These are phyloP conservation scores for Auricularia cornea DNA, from an alignment of 768 basidiomycete species.

Conservation along the genomic window DNA sequence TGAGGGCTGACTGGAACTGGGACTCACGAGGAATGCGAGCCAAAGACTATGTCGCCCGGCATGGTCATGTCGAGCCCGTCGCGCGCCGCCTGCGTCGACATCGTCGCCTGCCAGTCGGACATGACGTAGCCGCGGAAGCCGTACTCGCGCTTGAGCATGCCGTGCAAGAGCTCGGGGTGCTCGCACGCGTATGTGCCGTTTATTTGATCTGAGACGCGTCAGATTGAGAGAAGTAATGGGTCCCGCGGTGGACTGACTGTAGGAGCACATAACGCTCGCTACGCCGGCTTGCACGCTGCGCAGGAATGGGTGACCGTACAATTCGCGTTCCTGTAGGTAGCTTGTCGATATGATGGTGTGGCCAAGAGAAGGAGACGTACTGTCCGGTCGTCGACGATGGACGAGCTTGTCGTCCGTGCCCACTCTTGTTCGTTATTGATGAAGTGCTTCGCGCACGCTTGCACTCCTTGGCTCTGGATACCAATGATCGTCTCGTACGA, in stretches of 20 bases:
- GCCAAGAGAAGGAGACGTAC: constrained; percentile 30
- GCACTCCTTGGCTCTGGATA: constrained; percentile 69
- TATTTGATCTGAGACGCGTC: background rate
- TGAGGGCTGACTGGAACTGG: background rate
- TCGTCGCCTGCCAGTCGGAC: constrained; percentile 66
- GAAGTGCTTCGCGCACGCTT: constrained; percentile 79
- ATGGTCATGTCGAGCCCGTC: constrained; percentile 44
- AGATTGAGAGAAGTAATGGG: background rate
- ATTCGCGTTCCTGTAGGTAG: constrained; percentile 40
- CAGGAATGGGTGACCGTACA: constrained; percentile 64
- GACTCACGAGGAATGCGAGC: constrained; percentile 35
- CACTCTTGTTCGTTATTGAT: constrained; percentile 33
- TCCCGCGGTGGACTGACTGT: constrained; percentile 33
- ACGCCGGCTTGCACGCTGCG: constrained; percentile 68
- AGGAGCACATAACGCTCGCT: constrained; percentile 67
- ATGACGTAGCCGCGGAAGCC: constrained; percentile 62
- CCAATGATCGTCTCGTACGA: constrained; percentile 74
- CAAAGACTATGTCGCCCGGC: constrained; percentile 28
- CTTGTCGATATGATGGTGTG: constrained; percentile 51
- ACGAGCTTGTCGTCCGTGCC: constrained; percentile 23
- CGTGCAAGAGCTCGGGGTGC: constrained; percentile 60
- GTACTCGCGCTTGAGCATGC: constrained; percentile 64
- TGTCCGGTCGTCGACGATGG: constrained; percentile 73
- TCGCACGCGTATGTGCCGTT: constrained; percentile 60
- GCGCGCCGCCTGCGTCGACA: constrained; percentile 42